These are phyloP conservation scores for Asclepias syriaca DNA, from an alignment of 257 asterid genomes.

Conservation along the genomic window DNA sequence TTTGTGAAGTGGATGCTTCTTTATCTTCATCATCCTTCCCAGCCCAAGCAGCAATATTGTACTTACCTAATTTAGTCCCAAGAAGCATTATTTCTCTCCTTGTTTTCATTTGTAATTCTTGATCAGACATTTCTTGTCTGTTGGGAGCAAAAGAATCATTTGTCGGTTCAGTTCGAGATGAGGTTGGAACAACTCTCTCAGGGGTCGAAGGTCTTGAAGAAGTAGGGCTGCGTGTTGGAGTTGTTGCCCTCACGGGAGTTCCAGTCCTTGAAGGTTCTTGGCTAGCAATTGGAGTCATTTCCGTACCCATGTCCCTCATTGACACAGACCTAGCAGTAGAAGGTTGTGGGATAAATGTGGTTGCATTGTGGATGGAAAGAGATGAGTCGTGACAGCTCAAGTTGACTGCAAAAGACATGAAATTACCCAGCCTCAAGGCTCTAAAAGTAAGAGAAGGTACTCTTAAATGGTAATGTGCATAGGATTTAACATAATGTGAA, in stretches of 20 bases:
- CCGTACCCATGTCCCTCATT: slow-evolving; percentile 98
- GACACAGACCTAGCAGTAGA: slow-evolving; percentile 77
- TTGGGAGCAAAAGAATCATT: slow-evolving; percentile 21
- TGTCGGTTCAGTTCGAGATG: slow-evolving; percentile 34
- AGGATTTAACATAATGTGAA: neutral
- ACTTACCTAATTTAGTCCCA: slow-evolving; percentile 89
- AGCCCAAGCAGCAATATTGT: slow-evolving; percentile 98
- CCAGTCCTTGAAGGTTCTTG: slow-evolving; percentile 91
- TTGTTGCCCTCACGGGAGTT: slow-evolving; percentile 76
- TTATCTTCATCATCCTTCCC: slow-evolving; percentile 68
- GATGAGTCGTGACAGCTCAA: slow-evolving; percentile 37
- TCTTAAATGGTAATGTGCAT: neutral
- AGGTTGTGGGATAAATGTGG: slow-evolving; percentile 28
- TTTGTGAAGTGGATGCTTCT: slow-evolving; percentile 32
- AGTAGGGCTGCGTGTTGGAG: slow-evolving; percentile 86
- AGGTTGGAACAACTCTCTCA: slow-evolving; percentile 62
- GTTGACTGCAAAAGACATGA: slow-evolving; percentile 26
- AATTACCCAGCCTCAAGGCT: neutral
- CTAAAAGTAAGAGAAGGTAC: neutral
- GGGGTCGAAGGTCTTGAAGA: slow-evolving; percentile 86
- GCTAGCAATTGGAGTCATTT: slow-evolving; percentile 96
- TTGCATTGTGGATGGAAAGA: slow-evolving; percentile 31
- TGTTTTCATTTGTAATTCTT: slow-evolving; percentile 73
- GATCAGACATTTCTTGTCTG: slow-evolving; percentile 56
- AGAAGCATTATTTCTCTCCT: slow-evolving; percentile 83